Conservation (phyloP, 257 asterid genomes). For the Solanum chilense region DNA sequence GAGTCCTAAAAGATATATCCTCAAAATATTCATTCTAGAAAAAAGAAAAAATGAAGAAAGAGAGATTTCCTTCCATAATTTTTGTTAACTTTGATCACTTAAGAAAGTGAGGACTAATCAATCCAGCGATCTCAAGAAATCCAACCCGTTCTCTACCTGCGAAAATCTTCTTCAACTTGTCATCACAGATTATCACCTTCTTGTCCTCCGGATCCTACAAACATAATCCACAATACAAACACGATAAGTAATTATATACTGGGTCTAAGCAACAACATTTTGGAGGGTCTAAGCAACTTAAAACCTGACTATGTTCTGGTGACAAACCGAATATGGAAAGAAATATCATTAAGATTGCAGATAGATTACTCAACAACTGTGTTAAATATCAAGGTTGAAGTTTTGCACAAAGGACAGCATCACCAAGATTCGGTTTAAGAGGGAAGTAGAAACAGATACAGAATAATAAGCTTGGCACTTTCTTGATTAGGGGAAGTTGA, state of each 20-base stretch:
- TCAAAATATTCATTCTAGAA: background rate
- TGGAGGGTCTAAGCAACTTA: background rate
- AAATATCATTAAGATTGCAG: background rate
- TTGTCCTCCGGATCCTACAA: constrained; percentile 72
- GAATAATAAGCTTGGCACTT: background rate
- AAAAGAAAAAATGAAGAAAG: background rate
- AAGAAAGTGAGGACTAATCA: constrained; percentile 74
- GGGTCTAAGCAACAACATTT: background rate
- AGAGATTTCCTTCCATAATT: background rate
- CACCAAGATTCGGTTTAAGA: background rate
- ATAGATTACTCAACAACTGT: background rate
- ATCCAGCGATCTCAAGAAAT: constrained; percentile 85
- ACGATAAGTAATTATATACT: background rate
- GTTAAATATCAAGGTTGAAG: background rate
- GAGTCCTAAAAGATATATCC: background rate
- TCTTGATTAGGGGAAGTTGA: background rate
- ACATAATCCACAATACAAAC: background rate
- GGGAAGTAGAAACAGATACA: background rate
- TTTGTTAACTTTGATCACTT: constrained; percentile 10
- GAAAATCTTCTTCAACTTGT: constrained; percentile 69
- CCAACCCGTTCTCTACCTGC: constrained; percentile 67
- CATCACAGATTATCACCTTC: constrained; percentile 78
- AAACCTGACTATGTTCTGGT: background rate
- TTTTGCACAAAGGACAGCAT: background rate
- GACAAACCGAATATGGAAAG: background rate